phyloP scores from a whole-genome alignment of 306 rosid genomes.

The Gynostemma pentaphyllum region DNA sequence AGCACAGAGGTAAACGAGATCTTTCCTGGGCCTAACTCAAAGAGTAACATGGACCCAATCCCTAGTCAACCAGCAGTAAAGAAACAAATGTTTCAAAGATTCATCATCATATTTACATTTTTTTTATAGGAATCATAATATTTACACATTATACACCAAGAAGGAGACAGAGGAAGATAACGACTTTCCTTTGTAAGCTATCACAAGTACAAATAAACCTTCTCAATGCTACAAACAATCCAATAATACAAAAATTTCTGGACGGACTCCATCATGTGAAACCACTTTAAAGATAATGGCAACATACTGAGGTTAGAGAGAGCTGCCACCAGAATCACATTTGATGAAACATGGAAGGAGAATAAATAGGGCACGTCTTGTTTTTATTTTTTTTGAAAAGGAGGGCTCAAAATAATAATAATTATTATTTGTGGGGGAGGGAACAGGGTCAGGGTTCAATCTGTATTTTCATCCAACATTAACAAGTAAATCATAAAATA shows the following conservation, averaged over 20 bases:
- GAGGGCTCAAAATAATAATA: background rate
- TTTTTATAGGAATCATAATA: no score
- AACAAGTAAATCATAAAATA: slow-evolving; percentile 4
- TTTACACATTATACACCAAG: background rate
- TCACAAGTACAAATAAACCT: background rate
- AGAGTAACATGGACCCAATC: background rate
- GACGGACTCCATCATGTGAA: background rate
- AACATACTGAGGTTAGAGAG: background rate
- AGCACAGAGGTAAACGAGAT: no score
- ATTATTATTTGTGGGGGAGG: background rate
- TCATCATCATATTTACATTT: background rate
- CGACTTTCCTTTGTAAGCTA: background rate
- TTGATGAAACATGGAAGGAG: no score
- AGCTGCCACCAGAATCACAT: background rate
- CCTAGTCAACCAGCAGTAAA: background rate
- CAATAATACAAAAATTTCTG: background rate
- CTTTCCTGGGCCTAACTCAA: no score
- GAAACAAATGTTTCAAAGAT: background rate
- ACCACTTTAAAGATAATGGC: background rate
- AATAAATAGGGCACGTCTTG: no score
- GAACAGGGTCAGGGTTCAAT: slow-evolving; percentile 2
- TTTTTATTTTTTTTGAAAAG: no score
- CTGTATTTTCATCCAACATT: background rate
- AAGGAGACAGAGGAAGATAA: background rate
- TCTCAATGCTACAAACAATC: background rate